Evolutionary conservation across 331 rosid species (phyloP).

Genomic region (Quercus tomentella): DNA sequence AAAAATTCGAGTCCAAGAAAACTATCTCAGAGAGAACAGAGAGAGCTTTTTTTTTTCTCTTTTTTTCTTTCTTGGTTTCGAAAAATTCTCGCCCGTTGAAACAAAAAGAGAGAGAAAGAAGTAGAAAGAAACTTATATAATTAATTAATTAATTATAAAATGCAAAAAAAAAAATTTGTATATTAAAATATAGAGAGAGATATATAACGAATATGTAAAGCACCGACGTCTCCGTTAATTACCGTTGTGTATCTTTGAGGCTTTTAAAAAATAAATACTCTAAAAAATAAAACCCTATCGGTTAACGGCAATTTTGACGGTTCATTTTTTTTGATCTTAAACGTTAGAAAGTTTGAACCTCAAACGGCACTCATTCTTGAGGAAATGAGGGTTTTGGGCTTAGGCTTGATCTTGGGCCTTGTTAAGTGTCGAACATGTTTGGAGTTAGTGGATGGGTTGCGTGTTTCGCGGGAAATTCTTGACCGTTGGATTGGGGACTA

Average conservation of each 20-base stretch:
- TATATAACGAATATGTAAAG: constrained; percentile 40
- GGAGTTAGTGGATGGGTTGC: background rate
- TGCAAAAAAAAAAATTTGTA: background rate
- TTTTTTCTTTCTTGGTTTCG: constrained; percentile 38
- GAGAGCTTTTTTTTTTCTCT: constrained; percentile 9
- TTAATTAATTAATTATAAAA: background rate
- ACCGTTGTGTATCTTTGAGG: constrained; percentile 43
- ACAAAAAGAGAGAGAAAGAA: constrained; percentile 41
- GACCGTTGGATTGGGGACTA: constrained; percentile 45
- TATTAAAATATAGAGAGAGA: background rate
- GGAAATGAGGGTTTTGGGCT: too few species aligned
- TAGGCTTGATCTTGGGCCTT: background rate
- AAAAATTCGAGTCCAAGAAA: constrained; percentile 17
- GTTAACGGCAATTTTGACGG: constrained; percentile 42
- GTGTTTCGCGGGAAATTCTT: constrained; percentile 20
- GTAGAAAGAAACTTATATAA: background rate
- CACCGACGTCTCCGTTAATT: constrained; percentile 85
- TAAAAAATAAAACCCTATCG: constrained; percentile 19
- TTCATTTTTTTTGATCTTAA: background rate
- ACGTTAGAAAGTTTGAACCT: constrained; percentile 65
- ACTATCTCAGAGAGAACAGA: constrained; percentile 24
- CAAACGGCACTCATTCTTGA: constrained; percentile 57
- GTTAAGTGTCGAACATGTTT: constrained; percentile 45
- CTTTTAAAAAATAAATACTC: background rate
- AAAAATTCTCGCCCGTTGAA: constrained; percentile 99